Evolutionary conservation across 176 grass and related monocot species (phyloP).

Genomic region (Aegilops tauschii): DNA sequence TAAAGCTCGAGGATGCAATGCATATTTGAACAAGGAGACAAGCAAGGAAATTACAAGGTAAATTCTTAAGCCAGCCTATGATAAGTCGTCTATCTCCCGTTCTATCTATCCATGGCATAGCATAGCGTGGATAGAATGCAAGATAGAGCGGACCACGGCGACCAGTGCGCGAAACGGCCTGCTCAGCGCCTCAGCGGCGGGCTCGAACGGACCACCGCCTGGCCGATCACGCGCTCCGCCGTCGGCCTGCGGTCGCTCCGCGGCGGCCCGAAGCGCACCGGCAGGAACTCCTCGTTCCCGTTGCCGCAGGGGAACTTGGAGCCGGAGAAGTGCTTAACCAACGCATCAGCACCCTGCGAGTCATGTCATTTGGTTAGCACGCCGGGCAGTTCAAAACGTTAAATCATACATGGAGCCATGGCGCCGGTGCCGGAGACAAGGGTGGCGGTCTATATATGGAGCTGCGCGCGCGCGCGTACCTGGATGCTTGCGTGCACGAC

Average conservation of each 20-base stretch:
- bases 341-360: conserved; percentile 5
- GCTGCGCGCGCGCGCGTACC: conserved; percentile 12
- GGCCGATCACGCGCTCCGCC: background rate
- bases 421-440: background rate
- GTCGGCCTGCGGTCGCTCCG: conserved; percentile 17
- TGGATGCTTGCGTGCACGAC: conserved; percentile 36
- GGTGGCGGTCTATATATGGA: no score
- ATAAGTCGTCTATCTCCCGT: conserved; percentile 37
- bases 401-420: background rate
- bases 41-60: background rate
- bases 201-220: background rate
- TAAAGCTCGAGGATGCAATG: background rate
- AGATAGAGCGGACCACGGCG: background rate
- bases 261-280: conserved; percentile 38
- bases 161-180: background rate
- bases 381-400: background rate
- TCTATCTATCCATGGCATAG: conserved; percentile 40
- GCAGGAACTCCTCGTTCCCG: conserved; percentile 22
- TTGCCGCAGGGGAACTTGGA: conserved; percentile 3
- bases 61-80: background rate
- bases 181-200: background rate
- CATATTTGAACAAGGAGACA: background rate
- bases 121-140: conserved; percentile 13
- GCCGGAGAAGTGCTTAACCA: background rate
- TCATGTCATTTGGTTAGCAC: background rate